Percentiles rank a stretch among this genome's conserved stretches.
phyloP scores from a whole-genome alignment of 2,329 filamentous ascomycete genomes.

The Tolypocladium pustulatum region DNA sequence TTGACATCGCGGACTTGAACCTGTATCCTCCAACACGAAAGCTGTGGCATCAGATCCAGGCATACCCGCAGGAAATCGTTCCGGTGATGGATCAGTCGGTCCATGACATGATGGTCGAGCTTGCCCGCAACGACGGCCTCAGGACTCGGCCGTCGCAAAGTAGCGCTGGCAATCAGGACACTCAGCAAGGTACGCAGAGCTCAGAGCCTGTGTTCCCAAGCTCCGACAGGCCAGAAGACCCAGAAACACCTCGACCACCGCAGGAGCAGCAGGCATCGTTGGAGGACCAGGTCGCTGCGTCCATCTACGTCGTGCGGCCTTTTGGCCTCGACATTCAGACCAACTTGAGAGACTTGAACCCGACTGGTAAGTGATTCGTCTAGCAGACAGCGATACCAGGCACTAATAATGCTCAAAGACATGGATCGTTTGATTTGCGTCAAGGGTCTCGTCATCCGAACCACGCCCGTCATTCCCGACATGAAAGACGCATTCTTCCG shows the following conservation, averaged over 20 bases:
- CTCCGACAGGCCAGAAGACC: constrained; percentile 57
- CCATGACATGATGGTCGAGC: constrained; percentile 85
- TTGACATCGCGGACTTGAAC: constrained; percentile 83
- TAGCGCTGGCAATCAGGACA: constrained; percentile 35
- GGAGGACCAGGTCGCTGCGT: constrained; percentile 71
- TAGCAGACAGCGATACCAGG: not conserved
- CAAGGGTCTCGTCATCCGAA: constrained; percentile 91
- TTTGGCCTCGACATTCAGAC: constrained; percentile 80
- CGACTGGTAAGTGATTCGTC: constrained; percentile 46
- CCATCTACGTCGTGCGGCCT: constrained; percentile 75
- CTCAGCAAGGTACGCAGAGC: constrained; percentile 43
- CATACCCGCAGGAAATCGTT: constrained; percentile 92
- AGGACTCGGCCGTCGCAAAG: constrained; percentile 54
- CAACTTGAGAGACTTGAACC: constrained; percentile 90
- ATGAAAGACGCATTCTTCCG: constrained; percentile 99
- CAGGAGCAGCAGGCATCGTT: constrained; percentile 45
- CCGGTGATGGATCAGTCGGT: constrained; percentile 92
- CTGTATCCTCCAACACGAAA: constrained; percentile 87
- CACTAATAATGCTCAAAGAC: constrained; percentile 34
- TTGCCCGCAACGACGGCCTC: constrained; percentile 71
- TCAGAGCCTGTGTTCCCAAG: constrained; percentile 70
- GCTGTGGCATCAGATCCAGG: constrained; percentile 88
- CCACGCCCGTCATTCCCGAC: constrained; percentile 92
- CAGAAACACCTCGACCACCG: constrained; percentile 25
- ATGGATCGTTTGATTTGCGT: constrained; percentile 94